Conservation (phyloP, 1,139 yeast species). For the Kodamaea sp. region DNA sequence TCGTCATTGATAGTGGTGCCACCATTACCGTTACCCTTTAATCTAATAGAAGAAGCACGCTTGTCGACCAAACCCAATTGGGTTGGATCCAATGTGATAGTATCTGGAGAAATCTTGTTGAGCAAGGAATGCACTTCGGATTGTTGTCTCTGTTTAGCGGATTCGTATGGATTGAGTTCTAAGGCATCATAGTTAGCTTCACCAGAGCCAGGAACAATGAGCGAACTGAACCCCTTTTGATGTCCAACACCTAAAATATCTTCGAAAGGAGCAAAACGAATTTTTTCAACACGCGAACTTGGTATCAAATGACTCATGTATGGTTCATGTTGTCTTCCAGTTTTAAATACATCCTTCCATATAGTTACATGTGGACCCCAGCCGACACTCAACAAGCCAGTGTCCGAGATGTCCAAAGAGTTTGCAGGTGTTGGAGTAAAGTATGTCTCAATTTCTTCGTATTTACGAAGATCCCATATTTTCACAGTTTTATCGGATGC, state of each 20-base stretch:
- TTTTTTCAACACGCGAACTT: constrained; percentile 65
- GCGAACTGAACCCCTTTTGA: constrained; percentile 66
- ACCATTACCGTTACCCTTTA: constrained; percentile 50
- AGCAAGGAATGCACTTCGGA: constrained; percentile 81
- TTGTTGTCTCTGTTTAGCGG: constrained; percentile 91
- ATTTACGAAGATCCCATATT: constrained; percentile 91
- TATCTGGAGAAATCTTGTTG: constrained; percentile 88
- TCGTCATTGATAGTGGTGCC: constrained; percentile 25
- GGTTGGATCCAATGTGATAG: constrained; percentile 87
- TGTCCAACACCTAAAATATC: constrained; percentile 93
- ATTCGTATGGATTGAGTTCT: constrained; percentile 89
- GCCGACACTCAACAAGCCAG: constrained; percentile 81
- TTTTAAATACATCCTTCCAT: constrained; percentile 73
- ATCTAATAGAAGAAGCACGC: constrained; percentile 58
- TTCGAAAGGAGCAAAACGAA: constrained; percentile 87
- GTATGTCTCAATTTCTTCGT: constrained; percentile 70
- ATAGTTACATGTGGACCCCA: constrained; percentile 95
- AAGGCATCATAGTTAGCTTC: constrained; percentile 96
- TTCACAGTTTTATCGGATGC: constrained; percentile 84
- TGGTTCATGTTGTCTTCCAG: constrained; percentile 60
- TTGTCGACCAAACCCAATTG: constrained; percentile 82
- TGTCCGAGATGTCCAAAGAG: constrained; percentile 76
- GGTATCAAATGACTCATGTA: constrained; percentile 90
- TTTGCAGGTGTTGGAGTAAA: constrained; percentile 84
- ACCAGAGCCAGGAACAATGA: constrained; percentile 95